A percentile compares a stretch with the other conserved stretches of the same genome.
phyloP scores from a whole-genome alignment of 2,329 filamentous ascomycete genomes.

The Cordyceps cateniannulata region DNA sequence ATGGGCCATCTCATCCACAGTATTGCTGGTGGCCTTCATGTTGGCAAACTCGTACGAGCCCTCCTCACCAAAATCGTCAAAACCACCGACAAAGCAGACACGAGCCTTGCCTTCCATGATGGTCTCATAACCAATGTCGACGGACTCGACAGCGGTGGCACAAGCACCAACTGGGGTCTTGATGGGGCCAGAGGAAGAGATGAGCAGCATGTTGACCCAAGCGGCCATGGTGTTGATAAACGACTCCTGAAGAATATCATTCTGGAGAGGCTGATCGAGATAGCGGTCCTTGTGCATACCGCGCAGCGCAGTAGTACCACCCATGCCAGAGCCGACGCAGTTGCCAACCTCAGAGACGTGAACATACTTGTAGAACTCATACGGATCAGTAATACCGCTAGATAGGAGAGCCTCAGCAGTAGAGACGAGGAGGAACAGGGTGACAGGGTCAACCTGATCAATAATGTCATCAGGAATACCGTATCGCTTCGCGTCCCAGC shows the following conservation, averaged over 20 bases:
- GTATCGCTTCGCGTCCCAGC: conserved; percentile 95
- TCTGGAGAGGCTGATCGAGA: conserved; percentile 94
- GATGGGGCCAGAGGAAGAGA: conserved; percentile 96
- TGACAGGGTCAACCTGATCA: conserved; percentile 93
- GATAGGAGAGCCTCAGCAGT: conserved; percentile 87
- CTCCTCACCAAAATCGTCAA: conserved; percentile 98
- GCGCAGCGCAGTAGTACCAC: conserved; percentile 83
- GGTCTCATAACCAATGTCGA: conserved; percentile 97
- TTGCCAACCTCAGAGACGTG: conserved; percentile 97
- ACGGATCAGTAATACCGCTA: conserved; percentile 94
- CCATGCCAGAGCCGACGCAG: conserved; percentile 97
- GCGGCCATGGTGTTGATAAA: conserved; percentile 99
- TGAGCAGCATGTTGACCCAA: conserved; percentile 98
- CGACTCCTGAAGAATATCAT: conserved; percentile 97
- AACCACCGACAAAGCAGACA: conserved; percentile 95
- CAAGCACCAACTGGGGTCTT: conserved; percentile 98
- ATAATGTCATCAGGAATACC: conserved; percentile 98
- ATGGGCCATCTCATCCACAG: conserved; percentile 91
- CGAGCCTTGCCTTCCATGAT: conserved; percentile 98
- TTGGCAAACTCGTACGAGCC: conserved; percentile 99
- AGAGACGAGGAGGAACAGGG: conserved; percentile 88
- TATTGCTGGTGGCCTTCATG: conserved; percentile 99
- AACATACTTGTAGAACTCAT: conserved; percentile 99
- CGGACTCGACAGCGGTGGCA: conserved; percentile 92
- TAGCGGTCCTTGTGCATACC: conserved; percentile 98